Evolutionary conservation across 352 stramenopile genomes (phyloP).

Genomic region (Pythium aristosporum): DNA sequence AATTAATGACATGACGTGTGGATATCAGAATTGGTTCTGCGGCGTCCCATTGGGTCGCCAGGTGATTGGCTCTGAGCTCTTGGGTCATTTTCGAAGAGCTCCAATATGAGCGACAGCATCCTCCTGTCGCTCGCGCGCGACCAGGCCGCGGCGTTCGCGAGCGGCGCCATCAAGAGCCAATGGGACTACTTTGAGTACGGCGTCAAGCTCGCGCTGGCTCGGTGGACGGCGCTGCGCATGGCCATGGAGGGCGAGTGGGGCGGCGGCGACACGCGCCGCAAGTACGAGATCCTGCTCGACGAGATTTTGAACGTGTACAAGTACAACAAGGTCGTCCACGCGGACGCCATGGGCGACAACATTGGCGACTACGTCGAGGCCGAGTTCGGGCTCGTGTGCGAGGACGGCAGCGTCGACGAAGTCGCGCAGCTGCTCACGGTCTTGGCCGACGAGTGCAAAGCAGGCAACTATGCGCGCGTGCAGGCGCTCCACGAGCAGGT

Average conservation of each 20-base stretch:
- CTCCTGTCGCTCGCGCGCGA: constrained; percentile 51
- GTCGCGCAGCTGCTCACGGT: constrained; percentile 60
- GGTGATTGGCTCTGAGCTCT: not conserved
- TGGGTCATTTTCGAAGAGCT: not conserved
- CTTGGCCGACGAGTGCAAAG: constrained; percentile 78
- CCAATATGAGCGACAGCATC: constrained; percentile 52
- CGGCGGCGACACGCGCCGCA: constrained; percentile 72
- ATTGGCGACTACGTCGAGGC: constrained; percentile 70
- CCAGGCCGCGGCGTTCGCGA: constrained; percentile 51
- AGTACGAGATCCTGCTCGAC: constrained; percentile 80
- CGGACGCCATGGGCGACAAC: constrained; percentile 70
- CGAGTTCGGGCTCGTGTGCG: constrained; percentile 76
- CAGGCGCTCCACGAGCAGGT: constrained; percentile 71
- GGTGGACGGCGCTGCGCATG: constrained; percentile 85
- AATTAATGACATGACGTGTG: not conserved
- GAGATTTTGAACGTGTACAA: constrained; percentile 82
- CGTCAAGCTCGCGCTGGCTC: constrained; percentile 71
- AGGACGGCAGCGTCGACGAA: constrained; percentile 79
- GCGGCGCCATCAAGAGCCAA: constrained; percentile 60
- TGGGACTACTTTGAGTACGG: constrained; percentile 87
- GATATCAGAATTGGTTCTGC: not conserved
- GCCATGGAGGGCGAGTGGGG: constrained; percentile 83
- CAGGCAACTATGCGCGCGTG: constrained; percentile 66
- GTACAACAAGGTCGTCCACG: constrained; percentile 69
- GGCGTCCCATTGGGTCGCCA: not conserved